Percentiles rank a stretch among this genome's conserved stretches.
Evolutionary conservation across 352 stramenopile species (phyloP).

Genomic region (Globisporangium takayamanum): DNA sequence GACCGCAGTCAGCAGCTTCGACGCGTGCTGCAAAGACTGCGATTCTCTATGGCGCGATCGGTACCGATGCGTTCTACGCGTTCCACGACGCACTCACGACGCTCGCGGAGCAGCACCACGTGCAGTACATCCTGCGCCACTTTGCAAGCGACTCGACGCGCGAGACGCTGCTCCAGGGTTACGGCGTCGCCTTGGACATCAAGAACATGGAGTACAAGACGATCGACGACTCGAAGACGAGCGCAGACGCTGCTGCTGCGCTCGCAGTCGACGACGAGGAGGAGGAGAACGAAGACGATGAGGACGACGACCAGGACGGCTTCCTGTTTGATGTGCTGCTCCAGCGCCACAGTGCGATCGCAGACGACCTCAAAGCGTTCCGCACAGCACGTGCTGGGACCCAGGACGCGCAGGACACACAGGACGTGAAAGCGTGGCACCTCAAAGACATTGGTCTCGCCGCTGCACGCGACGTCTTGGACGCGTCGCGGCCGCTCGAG

Average conservation of each 20-base stretch:
- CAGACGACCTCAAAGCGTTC: slow-evolving; percentile 45
- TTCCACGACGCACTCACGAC: slow-evolving; percentile 66
- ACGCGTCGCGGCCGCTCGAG: slow-evolving; percentile 69
- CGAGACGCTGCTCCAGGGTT: slow-evolving; percentile 86
- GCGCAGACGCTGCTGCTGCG: slow-evolving; percentile 15
- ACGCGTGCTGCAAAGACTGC: slow-evolving; percentile 29
- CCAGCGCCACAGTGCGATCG: slow-evolving; percentile 33
- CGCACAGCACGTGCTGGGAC: slow-evolving; percentile 37
- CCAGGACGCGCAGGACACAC: slow-evolving; percentile 24
- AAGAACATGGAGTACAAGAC: slow-evolving; percentile 98
- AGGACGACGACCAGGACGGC: slow-evolving; percentile 29
- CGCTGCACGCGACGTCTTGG: slow-evolving; percentile 62
- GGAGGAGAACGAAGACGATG: slow-evolving; percentile 21
- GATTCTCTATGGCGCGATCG: slow-evolving; percentile 83
- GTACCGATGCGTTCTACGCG: slow-evolving; percentile 49
- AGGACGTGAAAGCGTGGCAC: slow-evolving; percentile 78
- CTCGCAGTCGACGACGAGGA: slow-evolving; percentile 18
- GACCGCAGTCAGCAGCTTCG: slow-evolving; percentile 23
- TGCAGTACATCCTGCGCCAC: slow-evolving; percentile 84
- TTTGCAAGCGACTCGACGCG: slow-evolving; percentile 56
- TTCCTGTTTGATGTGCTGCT: slow-evolving; percentile 57
- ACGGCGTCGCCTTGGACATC: slow-evolving; percentile 91
- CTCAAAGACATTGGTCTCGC: slow-evolving; percentile 86
- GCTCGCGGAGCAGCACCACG: slow-evolving; percentile 41
- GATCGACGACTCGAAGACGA: slow-evolving; percentile 87